Conservation (phyloP, 179 eudicot genomes). For the Actinidia arguta region DNA sequence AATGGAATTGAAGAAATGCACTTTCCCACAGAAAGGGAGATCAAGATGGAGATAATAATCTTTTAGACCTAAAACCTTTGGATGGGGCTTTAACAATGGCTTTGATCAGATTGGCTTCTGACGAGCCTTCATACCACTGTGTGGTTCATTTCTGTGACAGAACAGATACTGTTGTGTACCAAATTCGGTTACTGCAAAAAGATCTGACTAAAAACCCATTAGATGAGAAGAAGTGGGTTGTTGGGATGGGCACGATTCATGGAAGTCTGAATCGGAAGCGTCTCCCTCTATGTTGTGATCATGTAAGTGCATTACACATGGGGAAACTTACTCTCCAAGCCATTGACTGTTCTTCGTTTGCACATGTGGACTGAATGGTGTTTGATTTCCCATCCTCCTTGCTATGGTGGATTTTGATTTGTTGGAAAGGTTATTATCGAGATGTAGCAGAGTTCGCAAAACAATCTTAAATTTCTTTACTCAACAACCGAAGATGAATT, state of each 20-base stretch:
- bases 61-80: slow-evolving; percentile 84
- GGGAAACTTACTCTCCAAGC: slow-evolving; percentile 79
- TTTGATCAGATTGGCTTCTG: slow-evolving; percentile 71
- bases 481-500: neutral
- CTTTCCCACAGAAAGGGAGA: slow-evolving; percentile 85
- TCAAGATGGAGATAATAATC: slow-evolving; percentile 67
- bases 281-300: slow-evolving; percentile 73
- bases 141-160: slow-evolving; percentile 81
- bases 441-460: neutral
- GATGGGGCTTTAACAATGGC: slow-evolving; percentile 68
- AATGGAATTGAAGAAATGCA: slow-evolving; percentile 59
- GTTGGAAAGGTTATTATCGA: neutral
- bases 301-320: slow-evolving; percentile 68
- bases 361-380: slow-evolving; percentile 45
- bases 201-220: slow-evolving; percentile 41
- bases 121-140: slow-evolving; percentile 65
- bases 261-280: slow-evolving; percentile 65
- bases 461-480: neutral
- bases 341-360: slow-evolving; percentile 63
- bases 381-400: neutral
- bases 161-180: slow-evolving; percentile 64
- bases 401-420: neutral
- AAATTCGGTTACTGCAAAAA: slow-evolving; percentile 66
- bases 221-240: slow-evolving; percentile 63
- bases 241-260: slow-evolving; percentile 67